Conservation (phyloP, 768 basidiomycete genomes). For the Rhizopogon sp. region DNA sequence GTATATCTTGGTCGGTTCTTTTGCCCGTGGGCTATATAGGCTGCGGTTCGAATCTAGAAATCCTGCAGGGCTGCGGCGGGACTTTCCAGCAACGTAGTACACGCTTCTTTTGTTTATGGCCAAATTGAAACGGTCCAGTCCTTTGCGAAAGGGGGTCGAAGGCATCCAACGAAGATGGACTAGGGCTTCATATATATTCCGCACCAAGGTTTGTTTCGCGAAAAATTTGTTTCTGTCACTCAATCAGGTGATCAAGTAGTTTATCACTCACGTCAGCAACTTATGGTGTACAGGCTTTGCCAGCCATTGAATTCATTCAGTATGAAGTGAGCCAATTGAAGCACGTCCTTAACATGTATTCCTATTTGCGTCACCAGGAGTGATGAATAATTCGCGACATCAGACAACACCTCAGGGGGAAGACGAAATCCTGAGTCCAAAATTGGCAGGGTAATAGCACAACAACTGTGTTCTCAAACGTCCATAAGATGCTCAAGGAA, state of each 20-base stretch:
- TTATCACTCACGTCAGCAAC: constrained; percentile 28
- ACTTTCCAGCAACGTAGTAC: constrained; percentile 35
- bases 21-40: constrained; percentile 27
- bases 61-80: constrained; percentile 3
- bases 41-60: constrained; percentile 14
- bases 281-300: constrained; percentile 29
- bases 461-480: constrained; percentile 39
- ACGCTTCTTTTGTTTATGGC: constrained; percentile 29
- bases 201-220: constrained; percentile 35
- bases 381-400: constrained; percentile 37
- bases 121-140: constrained; percentile 15
- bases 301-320: constrained; percentile 28
- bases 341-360: constrained; percentile 20
- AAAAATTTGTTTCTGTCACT: constrained; percentile 31
- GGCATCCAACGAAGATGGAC: constrained; percentile 40
- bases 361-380: constrained; percentile 22
- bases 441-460: constrained; percentile 36
- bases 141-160: constrained; percentile 29
- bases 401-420: constrained; percentile 36
- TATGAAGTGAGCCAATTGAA: constrained; percentile 29
- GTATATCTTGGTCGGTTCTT: constrained; percentile 21
- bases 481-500: constrained; percentile 43
- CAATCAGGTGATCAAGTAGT: too few species aligned
- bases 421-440: constrained; percentile 33
- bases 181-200: constrained; percentile 28